Conservation (phyloP, 2,329 filamentous ascomycete species). For the Botrytis galanthina region DNA sequence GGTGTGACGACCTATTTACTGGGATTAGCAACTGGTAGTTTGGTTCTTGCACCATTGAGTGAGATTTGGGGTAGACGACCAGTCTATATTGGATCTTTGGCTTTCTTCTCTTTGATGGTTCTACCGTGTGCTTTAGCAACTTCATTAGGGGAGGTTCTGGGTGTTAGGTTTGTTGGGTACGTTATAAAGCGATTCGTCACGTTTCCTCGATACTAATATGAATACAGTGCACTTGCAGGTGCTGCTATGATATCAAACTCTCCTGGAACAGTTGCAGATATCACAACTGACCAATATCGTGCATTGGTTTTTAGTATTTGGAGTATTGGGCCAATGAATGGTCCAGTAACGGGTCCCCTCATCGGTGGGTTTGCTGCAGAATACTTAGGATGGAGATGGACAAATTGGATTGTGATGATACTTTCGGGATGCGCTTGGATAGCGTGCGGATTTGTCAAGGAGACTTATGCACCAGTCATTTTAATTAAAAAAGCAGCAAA, state of each 20-base stretch:
- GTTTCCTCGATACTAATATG: constrained; percentile 16
- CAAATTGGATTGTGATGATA: constrained; percentile 77
- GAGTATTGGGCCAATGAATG: constrained; percentile 82
- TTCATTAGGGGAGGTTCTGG: constrained; percentile 65
- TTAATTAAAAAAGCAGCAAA: constrained; percentile 64
- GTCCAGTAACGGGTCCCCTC: constrained; percentile 61
- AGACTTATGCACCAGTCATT: constrained; percentile 74
- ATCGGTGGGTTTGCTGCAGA: constrained; percentile 80
- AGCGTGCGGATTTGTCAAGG: constrained; percentile 60
- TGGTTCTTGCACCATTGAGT: constrained; percentile 71
- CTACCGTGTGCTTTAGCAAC: constrained; percentile 70
- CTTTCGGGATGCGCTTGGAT: constrained; percentile 60
- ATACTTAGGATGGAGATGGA: constrained; percentile 84
- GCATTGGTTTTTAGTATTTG: constrained; percentile 82
- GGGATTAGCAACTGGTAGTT: constrained; percentile 68
- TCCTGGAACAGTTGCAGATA: constrained; percentile 79
- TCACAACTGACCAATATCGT: constrained; percentile 75
- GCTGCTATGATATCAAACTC: constrained; percentile 80
- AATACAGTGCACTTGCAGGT: constrained; percentile 61
- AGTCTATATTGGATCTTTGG: constrained; percentile 68
- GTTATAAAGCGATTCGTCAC: constrained; percentile 30
- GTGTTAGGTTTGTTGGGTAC: constrained; percentile 70
- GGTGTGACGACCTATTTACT: constrained; percentile 77
- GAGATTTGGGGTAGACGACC: constrained; percentile 66
- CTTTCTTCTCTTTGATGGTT: constrained; percentile 64